phyloP scores from a whole-genome alignment of 257 asterid species.

The Ajuga chamaepitys region DNA sequence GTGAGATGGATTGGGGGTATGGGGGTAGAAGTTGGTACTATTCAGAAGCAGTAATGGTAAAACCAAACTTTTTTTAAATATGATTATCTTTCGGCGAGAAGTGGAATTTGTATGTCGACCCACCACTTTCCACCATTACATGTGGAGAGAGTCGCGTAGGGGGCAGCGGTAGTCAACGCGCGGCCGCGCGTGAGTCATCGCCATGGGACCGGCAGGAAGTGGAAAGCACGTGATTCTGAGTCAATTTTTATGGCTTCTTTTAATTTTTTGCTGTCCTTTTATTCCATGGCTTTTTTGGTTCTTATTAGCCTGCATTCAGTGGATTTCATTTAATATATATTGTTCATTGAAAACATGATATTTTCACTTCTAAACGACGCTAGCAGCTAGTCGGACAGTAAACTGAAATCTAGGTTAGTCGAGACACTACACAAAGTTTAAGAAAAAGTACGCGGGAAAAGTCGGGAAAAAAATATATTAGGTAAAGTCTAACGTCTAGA shows the following conservation, averaged over 20 bases:
- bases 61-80: conserved; percentile 6
- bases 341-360: no score
- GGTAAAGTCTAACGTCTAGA: no score
- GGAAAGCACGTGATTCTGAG: conserved; percentile 15
- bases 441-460: no score
- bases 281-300: background rate
- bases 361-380: no score
- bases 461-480: no score
- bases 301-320: no score
- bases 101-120: conserved; percentile 20
- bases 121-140: conserved; percentile 17
- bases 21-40: background rate
- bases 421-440: no score
- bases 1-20: background rate
- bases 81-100: conserved; percentile 27
- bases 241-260: background rate
- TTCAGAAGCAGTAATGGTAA: conserved; percentile 20
- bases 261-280: background rate
- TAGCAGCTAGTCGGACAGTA: no score
- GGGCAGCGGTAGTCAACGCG: conserved; percentile 7
- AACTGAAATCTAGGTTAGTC: no score
- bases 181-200: background rate
- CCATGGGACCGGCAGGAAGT: conserved; percentile 4
- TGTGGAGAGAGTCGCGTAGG: background rate
- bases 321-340: no score